A percentile compares a stretch with the other conserved stretches of the same genome.
These are phyloP conservation scores for Mucor velutinosus DNA, from an alignment of 371 early-diverging fungal species.

Conservation along the genomic window DNA sequence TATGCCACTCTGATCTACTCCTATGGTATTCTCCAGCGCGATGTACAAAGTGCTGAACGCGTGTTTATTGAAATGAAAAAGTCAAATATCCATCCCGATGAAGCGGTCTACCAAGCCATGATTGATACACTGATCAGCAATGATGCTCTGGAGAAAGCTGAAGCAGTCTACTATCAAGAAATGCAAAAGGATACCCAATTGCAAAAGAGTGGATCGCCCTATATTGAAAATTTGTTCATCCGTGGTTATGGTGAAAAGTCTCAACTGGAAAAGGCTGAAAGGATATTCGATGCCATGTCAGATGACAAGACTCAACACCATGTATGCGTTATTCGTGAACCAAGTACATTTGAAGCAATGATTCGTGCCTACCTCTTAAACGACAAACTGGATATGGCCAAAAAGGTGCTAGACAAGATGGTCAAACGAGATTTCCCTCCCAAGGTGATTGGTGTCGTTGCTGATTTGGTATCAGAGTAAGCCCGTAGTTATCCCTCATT, in stretches of 20 bases:
- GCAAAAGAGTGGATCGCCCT: conserved; percentile 49
- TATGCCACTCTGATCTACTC: conserved; percentile 65
- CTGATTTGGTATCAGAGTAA: conserved; percentile 25
- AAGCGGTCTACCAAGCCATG: conserved; percentile 63
- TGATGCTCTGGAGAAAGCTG: conserved; percentile 45
- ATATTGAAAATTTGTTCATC: conserved; percentile 68
- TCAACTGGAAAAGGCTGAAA: conserved; percentile 47
- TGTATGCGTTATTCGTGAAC: conserved; percentile 53
- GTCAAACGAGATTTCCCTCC: conserved; percentile 52
- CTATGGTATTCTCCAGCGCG: conserved; percentile 59
- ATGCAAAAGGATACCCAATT: conserved; percentile 21
- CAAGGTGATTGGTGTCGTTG: conserved; percentile 47
- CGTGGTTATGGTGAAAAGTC: conserved; percentile 62
- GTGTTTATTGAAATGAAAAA: conserved; percentile 54
- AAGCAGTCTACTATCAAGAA: conserved; percentile 34
- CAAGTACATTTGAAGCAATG: conserved; percentile 70
- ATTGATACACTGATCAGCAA: conserved; percentile 59
- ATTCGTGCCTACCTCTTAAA: conserved; percentile 58
- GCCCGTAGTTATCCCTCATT: background rate
- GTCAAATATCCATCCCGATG: conserved; percentile 45
- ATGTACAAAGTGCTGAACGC: conserved; percentile 51
- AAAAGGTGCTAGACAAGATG: conserved; percentile 41
- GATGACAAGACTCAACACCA: conserved; percentile 40
- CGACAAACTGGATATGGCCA: conserved; percentile 45
- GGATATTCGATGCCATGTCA: conserved; percentile 55